Conservation (phyloP, 2,329 filamentous ascomycete genomes). For the Sphaerulina vaccinii region DNA sequence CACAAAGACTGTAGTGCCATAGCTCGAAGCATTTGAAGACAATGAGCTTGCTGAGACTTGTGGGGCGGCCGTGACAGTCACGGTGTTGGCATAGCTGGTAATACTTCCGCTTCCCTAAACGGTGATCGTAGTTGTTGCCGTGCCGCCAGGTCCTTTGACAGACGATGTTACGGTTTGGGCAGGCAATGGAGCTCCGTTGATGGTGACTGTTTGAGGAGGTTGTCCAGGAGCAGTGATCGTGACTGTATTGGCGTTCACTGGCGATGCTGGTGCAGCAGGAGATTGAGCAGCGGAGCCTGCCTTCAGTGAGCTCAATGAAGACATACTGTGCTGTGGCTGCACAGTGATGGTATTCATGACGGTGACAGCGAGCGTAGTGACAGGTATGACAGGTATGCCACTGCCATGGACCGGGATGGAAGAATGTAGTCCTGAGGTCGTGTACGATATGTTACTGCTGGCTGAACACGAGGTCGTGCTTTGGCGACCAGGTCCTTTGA, state of each 20-base stretch:
- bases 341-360: background rate
- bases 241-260: slow-evolving; percentile 7
- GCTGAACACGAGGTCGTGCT: background rate
- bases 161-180: background rate
- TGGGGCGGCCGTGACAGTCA: slow-evolving; percentile 7
- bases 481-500: no score
- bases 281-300: slow-evolving; percentile 6
- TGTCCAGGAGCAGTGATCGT: background rate
- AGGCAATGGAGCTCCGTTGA: background rate
- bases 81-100: slow-evolving; percentile 14
- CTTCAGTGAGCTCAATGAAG: slow-evolving; percentile 10
- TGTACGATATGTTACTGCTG: background rate
- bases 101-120: slow-evolving; percentile 8
- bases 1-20: slow-evolving; percentile 14
- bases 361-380: background rate
- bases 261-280: background rate
- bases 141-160: background rate
- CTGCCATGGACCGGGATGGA: background rate
- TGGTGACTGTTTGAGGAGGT: slow-evolving; percentile 4
- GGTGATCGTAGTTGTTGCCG: slow-evolving; percentile 7
- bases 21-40: slow-evolving; percentile 5
- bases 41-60: background rate
- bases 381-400: background rate
- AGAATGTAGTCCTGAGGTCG: background rate
- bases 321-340: background rate